A percentile compares a stretch with the other conserved stretches of the same genome.
Conservation (phyloP, 2,329 filamentous ascomycete species). For the Pyrenophora tritici-repentis region DNA sequence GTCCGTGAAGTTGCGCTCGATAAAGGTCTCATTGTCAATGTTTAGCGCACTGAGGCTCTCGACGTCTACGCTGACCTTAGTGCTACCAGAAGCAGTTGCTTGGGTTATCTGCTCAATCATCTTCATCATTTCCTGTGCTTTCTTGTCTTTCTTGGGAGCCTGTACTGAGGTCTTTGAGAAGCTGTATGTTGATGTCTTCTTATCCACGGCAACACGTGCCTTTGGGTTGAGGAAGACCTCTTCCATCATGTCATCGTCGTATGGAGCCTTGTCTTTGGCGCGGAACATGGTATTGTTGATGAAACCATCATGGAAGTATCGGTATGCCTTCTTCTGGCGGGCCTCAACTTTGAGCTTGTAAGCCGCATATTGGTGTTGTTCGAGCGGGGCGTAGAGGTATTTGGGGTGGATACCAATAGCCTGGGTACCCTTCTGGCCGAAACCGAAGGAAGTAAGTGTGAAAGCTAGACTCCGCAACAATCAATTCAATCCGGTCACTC, state of each 20-base stretch:
- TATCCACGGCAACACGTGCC: conserved; percentile 81
- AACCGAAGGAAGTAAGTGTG: conserved; percentile 98
- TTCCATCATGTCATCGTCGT: conserved; percentile 83
- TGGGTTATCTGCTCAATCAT: conserved; percentile 79
- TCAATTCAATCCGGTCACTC: no score
- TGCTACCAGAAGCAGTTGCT: conserved; percentile 62
- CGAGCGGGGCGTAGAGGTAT: conserved; percentile 93
- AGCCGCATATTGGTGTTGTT: conserved; percentile 76
- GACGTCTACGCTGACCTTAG: conserved; percentile 91
- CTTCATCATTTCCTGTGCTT: conserved; percentile 67
- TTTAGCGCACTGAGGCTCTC: conserved; percentile 88
- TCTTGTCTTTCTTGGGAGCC: conserved; percentile 67
- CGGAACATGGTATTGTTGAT: conserved; percentile 99
- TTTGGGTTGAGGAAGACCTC: conserved; percentile 92
- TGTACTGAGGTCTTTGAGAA: conserved; percentile 61
- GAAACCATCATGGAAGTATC: conserved; percentile 97
- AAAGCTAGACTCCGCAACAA: no score
- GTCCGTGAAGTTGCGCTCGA: conserved; percentile 91
- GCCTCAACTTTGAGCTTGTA: conserved; percentile 90
- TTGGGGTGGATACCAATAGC: conserved; percentile 95
- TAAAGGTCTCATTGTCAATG: conserved; percentile 90
- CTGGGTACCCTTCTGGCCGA: conserved; percentile 98
- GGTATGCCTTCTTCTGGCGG: conserved; percentile 97
- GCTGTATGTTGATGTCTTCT: conserved; percentile 79
- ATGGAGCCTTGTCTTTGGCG: conserved; percentile 89